Base-by-base conservation (phyloP, 257 asterid species). In the Nyctanthes arbortristis region DNA sequence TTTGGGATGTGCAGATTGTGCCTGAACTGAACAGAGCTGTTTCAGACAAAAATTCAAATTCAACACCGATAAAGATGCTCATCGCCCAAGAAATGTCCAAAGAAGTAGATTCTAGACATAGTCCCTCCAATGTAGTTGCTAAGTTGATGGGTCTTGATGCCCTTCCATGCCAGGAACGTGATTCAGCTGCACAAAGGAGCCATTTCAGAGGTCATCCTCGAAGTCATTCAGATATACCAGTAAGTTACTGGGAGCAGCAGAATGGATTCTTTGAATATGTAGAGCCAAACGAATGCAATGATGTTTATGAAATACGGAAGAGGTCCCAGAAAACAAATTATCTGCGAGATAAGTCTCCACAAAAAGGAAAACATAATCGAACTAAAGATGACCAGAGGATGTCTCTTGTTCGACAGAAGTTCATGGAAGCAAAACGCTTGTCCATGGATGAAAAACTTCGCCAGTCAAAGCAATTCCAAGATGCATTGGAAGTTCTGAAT, bases 71-170 rank as follows among this genome's bases (percentile, higher is more conserved):
- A 85, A 94, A 94, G 87, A 85, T 81, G 95, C 97, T 89, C 61
- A 89, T 91, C 65, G 96, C 88, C 33, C 88, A 88, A 73, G 99
- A 94, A 75, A 91, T 94, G 97, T 87, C 97, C 69, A 91, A 85
- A 73, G 97, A 94, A 61, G 78, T 81, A 3, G 85, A 79, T 43
- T 68, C 80, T 35, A 75, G 78, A 60, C 82, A 80, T 40, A 85
- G 85, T 68, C 86, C 94, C 25, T 92, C 99, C 54, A 87, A 85
- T 82, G 76, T 94, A 65, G 95, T 94, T 75, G 99, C 98, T 37
- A 94, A 89, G 83, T 65, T 94, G 75, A 94, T 94, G 99, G 99
- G 99, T 36, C 99, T 94, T 70, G 98, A 94, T 76, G 62, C 89
- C 79, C 87, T 89, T 84, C 96, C 96, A 28, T 87, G 62, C 36